Evolutionary conservation across 2,329 filamentous ascomycete species (phyloP).

Genomic region (Fusarium sterilihyphosum): DNA sequence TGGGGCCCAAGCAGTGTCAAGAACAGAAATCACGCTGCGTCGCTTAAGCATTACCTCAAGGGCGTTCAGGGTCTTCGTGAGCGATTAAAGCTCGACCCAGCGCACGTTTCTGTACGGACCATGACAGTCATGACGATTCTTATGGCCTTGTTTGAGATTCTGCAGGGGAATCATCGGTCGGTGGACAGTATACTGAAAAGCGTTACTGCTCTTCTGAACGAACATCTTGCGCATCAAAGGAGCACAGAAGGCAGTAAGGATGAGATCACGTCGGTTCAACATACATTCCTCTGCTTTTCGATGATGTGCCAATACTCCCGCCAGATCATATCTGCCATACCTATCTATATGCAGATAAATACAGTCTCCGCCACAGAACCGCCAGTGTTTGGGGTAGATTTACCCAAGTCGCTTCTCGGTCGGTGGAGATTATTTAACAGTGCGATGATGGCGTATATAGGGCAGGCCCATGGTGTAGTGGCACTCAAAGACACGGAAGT

Average conservation of each 20-base stretch:
- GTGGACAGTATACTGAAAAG: neutral
- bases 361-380: neutral
- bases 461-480: neutral
- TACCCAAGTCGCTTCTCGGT: neutral
- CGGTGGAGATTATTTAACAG: neutral
- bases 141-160: neutral
- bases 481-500: neutral
- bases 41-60: neutral
- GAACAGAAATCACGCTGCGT: neutral
- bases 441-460: neutral
- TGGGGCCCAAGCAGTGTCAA: neutral
- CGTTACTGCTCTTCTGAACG: neutral
- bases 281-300: neutral
- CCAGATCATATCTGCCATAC: accelerated
- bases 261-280: neutral
- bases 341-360: neutral
- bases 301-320: neutral
- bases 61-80: neutral
- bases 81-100: neutral
- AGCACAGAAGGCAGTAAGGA: neutral
- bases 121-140: neutral
- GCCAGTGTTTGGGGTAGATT: neutral
- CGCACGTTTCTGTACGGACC: neutral
- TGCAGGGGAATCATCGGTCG: neutral
- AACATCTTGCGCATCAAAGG: neutral